A percentile compares a stretch with the other conserved stretches of the same genome.
These are phyloP conservation scores for Papiliotrema fonsecae DNA, from an alignment of 1,284 basidiomycete species.

Conservation along the genomic window DNA sequence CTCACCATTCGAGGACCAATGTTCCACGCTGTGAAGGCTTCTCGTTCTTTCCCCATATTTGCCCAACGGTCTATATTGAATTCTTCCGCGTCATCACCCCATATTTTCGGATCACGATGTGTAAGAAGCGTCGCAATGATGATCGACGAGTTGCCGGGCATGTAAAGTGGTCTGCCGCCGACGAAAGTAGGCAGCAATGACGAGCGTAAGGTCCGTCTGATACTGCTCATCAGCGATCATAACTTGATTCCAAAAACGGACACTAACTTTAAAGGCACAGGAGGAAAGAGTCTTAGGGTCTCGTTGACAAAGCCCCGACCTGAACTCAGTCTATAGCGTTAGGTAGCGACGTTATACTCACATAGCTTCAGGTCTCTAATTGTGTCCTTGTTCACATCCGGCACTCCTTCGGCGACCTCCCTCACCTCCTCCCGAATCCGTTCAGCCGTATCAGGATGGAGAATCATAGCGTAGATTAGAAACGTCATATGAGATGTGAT, in stretches of 20 bases:
- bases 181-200: constrained; percentile 24
- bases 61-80: constrained; percentile 33
- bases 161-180: constrained; percentile 21
- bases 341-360: constrained; percentile 9
- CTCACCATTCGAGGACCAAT: constrained; percentile 37
- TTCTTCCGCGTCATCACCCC: constrained; percentile 33
- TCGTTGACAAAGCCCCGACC: constrained; percentile 37
- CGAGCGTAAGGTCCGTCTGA: constrained; percentile 27
- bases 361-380: constrained; percentile 17
- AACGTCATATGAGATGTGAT: constrained; percentile 32
- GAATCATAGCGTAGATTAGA: constrained; percentile 22
- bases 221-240: constrained; percentile 13
- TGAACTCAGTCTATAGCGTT: constrained; percentile 4
- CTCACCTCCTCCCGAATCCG: constrained; percentile 17
- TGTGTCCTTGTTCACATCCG: constrained; percentile 17
- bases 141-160: constrained; percentile 35
- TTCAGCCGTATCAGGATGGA: constrained; percentile 18
- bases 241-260: not conserved
- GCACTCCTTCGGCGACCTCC: constrained; percentile 2
- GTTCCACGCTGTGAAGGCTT: constrained; percentile 33
- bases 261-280: constrained; percentile 37
- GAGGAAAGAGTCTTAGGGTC: constrained; percentile 36
- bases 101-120: constrained; percentile 26
- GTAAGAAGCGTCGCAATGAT: constrained; percentile 28
- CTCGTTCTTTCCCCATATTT: constrained; percentile 18